Percentiles rank a stretch among this genome's conserved stretches.
phyloP scores from a whole-genome alignment of 441 rosid species.

The Croton setiger region DNA sequence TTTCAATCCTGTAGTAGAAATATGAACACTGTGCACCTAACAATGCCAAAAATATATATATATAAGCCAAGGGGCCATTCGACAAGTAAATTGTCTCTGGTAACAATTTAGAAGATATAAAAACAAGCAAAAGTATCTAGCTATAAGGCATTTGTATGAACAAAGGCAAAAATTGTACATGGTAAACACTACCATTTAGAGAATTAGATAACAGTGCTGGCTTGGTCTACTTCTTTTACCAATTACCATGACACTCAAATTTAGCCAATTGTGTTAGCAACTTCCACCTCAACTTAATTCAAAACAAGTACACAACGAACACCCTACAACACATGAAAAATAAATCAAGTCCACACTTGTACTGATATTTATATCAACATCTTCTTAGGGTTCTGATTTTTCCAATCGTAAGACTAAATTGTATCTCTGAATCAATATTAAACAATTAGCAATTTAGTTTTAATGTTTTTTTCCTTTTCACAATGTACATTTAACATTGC shows the following conservation, averaged over 20 bases:
- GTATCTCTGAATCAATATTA: not conserved
- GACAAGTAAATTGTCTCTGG: not conserved
- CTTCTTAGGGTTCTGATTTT: not conserved
- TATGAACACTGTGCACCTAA: not conserved
- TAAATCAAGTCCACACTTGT: not conserved
- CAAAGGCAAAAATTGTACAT: not conserved
- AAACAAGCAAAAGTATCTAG: not conserved
- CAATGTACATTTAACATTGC: not conserved
- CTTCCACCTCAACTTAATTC: not conserved
- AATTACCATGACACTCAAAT: not conserved
- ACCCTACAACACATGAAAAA: not conserved
- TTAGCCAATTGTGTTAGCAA: not conserved
- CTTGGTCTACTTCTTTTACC: not conserved
- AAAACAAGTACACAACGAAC: not conserved
- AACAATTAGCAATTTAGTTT: not conserved
- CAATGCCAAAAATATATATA: not conserved
- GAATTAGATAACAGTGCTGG: not conserved
- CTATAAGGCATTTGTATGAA: not conserved
- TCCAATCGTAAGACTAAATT: not conserved
- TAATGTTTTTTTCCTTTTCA: not conserved
- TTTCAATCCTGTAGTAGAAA: not conserved
- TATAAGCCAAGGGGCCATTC: not conserved
- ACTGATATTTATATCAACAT: not conserved
- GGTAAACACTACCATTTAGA: not conserved
- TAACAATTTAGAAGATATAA: not conserved